A percentile compares a stretch with the other conserved stretches of the same genome.
phyloP scores from a whole-genome alignment of 441 rosid genomes.

The Metrosideros polymorpha region DNA sequence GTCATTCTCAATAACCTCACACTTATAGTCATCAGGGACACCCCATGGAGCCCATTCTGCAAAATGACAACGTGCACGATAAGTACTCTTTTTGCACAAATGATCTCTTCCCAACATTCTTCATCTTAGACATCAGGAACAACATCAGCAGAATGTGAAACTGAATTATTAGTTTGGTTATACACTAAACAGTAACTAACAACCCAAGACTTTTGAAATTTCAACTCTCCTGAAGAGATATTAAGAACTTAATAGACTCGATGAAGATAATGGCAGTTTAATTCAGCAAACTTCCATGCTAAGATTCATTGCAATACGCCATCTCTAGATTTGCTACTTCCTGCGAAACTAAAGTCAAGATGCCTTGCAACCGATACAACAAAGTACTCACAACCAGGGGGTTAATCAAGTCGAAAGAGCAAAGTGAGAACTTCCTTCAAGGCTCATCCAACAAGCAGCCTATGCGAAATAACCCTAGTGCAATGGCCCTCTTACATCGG shows the following conservation, averaged over 20 bases:
- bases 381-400: not conserved
- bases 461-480: not conserved
- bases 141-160: not conserved
- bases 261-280: not conserved
- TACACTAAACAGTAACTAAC: not conserved
- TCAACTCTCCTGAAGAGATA: not conserved
- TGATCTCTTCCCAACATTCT: not conserved
- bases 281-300: not conserved
- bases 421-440: not conserved
- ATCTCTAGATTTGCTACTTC: not conserved
- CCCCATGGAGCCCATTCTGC: constrained; percentile 98
- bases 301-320: not conserved
- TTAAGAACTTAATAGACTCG: not conserved
- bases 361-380: not conserved
- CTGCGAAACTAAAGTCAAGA: not conserved
- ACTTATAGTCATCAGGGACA: constrained; percentile 80
- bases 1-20: constrained; percentile 78
- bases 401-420: not conserved
- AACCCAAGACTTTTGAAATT: not conserved
- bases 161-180: not conserved
- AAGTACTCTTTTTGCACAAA: not conserved
- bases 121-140: not conserved
- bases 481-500: not conserved
- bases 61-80: not conserved
- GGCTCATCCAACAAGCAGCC: not conserved